These are phyloP conservation scores for Chondrus crispus DNA, from an alignment of 23 red algal genomes.

Conservation along the genomic window DNA sequence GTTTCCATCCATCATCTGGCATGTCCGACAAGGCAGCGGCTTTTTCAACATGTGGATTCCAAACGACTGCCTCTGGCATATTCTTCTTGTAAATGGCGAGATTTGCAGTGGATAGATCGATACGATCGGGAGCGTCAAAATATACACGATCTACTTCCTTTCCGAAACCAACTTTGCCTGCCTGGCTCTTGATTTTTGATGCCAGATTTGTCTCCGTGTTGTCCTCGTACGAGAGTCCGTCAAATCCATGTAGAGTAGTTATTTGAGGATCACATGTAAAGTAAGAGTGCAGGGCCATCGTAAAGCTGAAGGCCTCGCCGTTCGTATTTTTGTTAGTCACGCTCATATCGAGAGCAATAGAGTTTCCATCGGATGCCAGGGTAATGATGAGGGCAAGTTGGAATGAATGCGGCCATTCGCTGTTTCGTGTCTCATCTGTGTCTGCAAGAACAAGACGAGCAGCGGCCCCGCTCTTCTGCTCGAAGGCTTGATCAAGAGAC, in stretches of 20 bases:
- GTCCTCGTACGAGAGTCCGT: slow-evolving; percentile 53
- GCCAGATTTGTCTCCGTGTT: slow-evolving; percentile 18
- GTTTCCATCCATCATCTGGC: slow-evolving; percentile 73
- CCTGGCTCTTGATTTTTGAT: slow-evolving; percentile 6
- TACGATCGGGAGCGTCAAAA: not conserved
- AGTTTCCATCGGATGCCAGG: slow-evolving; percentile 17
- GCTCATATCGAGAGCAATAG: slow-evolving; percentile 18
- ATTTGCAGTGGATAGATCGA: slow-evolving; percentile 28
- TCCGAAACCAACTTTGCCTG: slow-evolving; percentile 28
- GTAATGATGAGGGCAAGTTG: not conserved
- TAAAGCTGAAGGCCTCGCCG: slow-evolving; percentile 30
- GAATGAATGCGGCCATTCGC: slow-evolving; percentile 22
- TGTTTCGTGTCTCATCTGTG: slow-evolving; percentile 26
- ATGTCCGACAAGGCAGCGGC: slow-evolving; percentile 66
- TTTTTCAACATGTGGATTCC: slow-evolving; percentile 90
- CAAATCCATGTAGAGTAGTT: slow-evolving; percentile 19
- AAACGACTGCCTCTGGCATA: slow-evolving; percentile 82
- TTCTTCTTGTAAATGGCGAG: slow-evolving; percentile 8
- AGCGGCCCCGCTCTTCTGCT: not conserved
- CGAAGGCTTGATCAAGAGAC: slow-evolving; percentile 42
- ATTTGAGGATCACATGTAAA: slow-evolving; percentile 44
- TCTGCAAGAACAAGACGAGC: slow-evolving; percentile 22
- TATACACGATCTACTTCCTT: slow-evolving; percentile 84
- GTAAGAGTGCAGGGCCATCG: slow-evolving; percentile 82
- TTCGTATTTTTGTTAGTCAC: slow-evolving; percentile 22